phyloP scores from a whole-genome alignment of 2,329 filamentous ascomycete species.

The Fusarium multiceps region DNA sequence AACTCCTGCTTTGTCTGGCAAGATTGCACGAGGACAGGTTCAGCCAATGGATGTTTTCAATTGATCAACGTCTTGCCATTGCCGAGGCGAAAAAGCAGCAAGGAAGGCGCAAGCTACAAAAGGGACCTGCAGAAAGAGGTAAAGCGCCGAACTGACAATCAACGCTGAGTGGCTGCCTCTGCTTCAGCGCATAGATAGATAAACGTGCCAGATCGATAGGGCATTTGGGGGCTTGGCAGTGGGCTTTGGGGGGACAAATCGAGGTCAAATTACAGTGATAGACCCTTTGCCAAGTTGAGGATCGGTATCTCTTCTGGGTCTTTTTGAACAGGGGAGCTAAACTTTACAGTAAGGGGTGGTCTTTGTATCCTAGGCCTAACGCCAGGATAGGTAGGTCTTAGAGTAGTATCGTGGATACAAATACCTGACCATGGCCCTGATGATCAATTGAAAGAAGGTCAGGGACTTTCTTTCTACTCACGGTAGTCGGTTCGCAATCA shows the following conservation, averaged over 20 bases:
- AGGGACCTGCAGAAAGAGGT: conserved; percentile 45
- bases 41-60: conserved; percentile 17
- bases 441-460: conserved; percentile 5
- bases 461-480: conserved; percentile 7
- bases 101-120: conserved; percentile 27
- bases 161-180: conserved; percentile 33
- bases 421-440: conserved; percentile 25
- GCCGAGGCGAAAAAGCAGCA: conserved; percentile 27
- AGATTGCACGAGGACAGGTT: conserved; percentile 22
- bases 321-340: conserved; percentile 12
- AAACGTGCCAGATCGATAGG: conserved; percentile 48
- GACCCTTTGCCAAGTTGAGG: conserved; percentile 23
- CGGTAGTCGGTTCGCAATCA: conserved; percentile 5
- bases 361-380: not conserved
- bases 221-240: conserved; percentile 27
- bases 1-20: conserved; percentile 25
- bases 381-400: conserved; percentile 20
- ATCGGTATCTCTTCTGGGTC: conserved; percentile 35
- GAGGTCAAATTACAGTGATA: conserved; percentile 14
- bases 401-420: conserved; percentile 27
- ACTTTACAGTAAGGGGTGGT: not conserved
- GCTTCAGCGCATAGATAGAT: conserved; percentile 40
- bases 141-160: conserved; percentile 23
- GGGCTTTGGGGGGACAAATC: conserved; percentile 1
- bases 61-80: conserved; percentile 16